These are phyloP conservation scores for Aspergillus clavatus DNA, from an alignment of 2,329 filamentous ascomycete genomes.

Conservation along the genomic window DNA sequence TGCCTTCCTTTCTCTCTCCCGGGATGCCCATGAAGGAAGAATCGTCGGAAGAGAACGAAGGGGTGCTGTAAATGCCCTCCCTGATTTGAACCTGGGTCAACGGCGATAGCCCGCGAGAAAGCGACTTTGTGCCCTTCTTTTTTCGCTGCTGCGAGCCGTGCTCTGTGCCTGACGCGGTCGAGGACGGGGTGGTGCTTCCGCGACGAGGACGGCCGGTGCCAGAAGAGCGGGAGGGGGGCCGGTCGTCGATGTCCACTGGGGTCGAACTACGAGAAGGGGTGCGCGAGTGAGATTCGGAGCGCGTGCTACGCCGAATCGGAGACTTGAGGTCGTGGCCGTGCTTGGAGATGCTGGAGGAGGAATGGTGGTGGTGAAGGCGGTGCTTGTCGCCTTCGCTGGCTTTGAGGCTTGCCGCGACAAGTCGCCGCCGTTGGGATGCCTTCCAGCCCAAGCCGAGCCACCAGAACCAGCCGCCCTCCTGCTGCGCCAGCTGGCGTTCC, in stretches of 20 bases:
- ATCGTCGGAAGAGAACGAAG: conserved; percentile 35
- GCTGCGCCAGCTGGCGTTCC: conserved; percentile 62
- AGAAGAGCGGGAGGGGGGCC: conserved; percentile 32
- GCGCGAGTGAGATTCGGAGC: conserved; percentile 40
- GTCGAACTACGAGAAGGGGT: conserved; percentile 42
- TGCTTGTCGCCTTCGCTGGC: conserved; percentile 26
- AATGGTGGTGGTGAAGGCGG: conserved; percentile 28
- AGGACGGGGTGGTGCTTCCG: conserved; percentile 29
- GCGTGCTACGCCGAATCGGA: conserved; percentile 27
- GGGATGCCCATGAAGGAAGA: conserved; percentile 21
- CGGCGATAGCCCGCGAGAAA: conserved; percentile 31
- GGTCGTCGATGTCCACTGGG: conserved; percentile 34
- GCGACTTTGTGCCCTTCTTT: conserved; percentile 28
- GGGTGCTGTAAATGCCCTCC: conserved; percentile 27
- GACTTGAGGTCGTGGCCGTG: conserved; percentile 27
- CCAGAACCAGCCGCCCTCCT: conserved; percentile 73
- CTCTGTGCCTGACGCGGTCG: conserved; percentile 24
- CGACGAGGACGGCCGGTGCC: conserved; percentile 30
- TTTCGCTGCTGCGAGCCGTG: conserved; percentile 27
- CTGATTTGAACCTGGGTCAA: conserved; percentile 36
- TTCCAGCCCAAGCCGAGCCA: conserved; percentile 63
- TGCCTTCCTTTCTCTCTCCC: conserved; percentile 22
- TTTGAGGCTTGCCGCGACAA: conserved; percentile 25
- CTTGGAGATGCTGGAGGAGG: conserved; percentile 24
- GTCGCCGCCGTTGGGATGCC: conserved; percentile 28